phyloP scores from a whole-genome alignment of 2,329 filamentous ascomycete species.

The Penicillium verrucosum region DNA sequence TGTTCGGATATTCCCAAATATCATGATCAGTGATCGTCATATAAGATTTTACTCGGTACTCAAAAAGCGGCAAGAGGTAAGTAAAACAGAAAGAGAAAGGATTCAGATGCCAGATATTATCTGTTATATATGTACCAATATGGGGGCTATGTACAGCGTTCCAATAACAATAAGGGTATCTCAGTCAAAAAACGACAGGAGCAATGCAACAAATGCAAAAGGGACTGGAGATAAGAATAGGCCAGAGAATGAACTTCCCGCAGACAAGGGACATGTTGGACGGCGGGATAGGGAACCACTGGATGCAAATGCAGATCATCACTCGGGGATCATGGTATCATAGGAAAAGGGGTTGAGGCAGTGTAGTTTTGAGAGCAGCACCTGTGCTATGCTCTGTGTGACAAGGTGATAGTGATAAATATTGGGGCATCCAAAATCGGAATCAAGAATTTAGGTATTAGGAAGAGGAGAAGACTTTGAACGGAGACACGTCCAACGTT shows the following conservation, averaged over 20 bases:
- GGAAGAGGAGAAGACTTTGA: constrained; percentile 10
- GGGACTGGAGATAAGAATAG: neutral
- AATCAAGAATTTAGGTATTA: neutral
- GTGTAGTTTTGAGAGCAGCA: neutral
- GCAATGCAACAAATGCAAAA: constrained; percentile 1
- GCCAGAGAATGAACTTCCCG: neutral
- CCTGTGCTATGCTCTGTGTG: constrained; percentile 1
- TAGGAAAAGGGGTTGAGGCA: neutral
- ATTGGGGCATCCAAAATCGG: neutral
- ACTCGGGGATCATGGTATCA: constrained; percentile 8
- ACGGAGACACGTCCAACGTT: constrained; percentile 17
- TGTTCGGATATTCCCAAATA: neutral
- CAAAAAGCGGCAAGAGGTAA: neutral
- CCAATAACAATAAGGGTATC: constrained; percentile 6
- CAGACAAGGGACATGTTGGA: neutral
- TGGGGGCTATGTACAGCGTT: neutral
- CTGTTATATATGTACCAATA: neutral
- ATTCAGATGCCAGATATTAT: neutral
- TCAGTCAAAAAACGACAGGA: constrained; percentile 1
- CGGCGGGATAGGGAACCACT: neutral
- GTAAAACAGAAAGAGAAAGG: neutral
- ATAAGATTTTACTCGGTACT: neutral
- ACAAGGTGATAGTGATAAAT: neutral
- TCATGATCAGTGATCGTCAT: neutral
- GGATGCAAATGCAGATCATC: constrained; percentile 8